A percentile compares a stretch with the other conserved stretches of the same genome.
Evolutionary conservation across 2,329 filamentous ascomycete genomes (phyloP).

Genomic region (Penicillium sp.): DNA sequence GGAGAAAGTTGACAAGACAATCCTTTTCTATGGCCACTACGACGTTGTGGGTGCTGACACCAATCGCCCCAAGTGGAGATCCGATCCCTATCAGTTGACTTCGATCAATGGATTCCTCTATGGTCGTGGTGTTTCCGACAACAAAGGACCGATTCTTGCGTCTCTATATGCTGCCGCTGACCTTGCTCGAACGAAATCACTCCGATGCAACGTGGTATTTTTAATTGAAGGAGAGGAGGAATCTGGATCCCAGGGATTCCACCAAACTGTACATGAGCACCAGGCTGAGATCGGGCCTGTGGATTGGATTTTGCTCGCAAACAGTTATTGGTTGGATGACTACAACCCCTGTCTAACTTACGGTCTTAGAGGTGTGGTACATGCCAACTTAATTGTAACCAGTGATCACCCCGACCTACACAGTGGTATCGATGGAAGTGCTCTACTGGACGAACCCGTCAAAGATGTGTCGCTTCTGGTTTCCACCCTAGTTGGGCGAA

Average conservation of each 20-base stretch:
- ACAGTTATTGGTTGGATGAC: slow-evolving; percentile 98
- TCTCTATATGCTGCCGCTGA: slow-evolving; percentile 93
- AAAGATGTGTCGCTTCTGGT: slow-evolving; percentile 87
- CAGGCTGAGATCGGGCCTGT: slow-evolving; percentile 85
- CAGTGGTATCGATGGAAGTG: slow-evolving; percentile 93
- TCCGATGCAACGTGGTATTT: slow-evolving; percentile 88
- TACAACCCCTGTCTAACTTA: slow-evolving; percentile 95
- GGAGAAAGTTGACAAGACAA: slow-evolving; percentile 71
- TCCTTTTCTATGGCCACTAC: slow-evolving; percentile 97
- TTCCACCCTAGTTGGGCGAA: slow-evolving; percentile 75
- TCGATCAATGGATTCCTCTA: slow-evolving; percentile 92
- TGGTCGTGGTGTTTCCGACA: slow-evolving; percentile 93
- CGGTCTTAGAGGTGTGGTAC: slow-evolving; percentile 87
- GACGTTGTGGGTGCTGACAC: slow-evolving; percentile 91
- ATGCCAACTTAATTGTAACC: slow-evolving; percentile 86
- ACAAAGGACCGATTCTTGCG: slow-evolving; percentile 94
- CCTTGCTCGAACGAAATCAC: slow-evolving; percentile 75
- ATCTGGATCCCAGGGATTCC: slow-evolving; percentile 87
- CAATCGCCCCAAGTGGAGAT: slow-evolving; percentile 78
- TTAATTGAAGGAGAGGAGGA: slow-evolving; percentile 97
- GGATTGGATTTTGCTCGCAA: slow-evolving; percentile 92
- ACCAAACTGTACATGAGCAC: slow-evolving; percentile 74
- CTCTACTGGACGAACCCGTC: slow-evolving; percentile 84
- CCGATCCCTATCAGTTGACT: slow-evolving; percentile 84
- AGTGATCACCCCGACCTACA: slow-evolving; percentile 87